Evolutionary conservation across 1,284 basidiomycete genomes (phyloP), one percentile per base, ranked within the genome.

Genomic region (Flammula alnicola): DNA sequence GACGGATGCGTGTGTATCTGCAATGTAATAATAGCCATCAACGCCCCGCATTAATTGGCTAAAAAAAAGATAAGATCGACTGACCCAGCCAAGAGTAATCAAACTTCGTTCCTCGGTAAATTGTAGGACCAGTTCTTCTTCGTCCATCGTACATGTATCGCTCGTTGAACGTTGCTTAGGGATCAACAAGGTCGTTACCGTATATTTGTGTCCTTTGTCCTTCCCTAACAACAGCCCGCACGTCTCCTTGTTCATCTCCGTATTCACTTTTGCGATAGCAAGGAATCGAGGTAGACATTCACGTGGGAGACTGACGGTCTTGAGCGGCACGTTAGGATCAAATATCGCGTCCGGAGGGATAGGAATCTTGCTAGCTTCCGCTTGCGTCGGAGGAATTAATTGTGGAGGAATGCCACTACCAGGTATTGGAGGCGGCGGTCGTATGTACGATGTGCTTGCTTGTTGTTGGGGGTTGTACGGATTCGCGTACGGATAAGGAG

Each of bases 1-100:
- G 91, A 88, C 1, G 93, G 93, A 66, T 95, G 93, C 0, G 93
- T 95, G 70, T 95, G 93, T 56, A 95, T 95, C 91, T 93, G 61
- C 6, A n/a, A n/a, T 42, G 20, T 33, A 37, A 25, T 30, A 14
- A 3, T 32, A 27, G 11, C 5, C 14, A 52, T 29, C n/a, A 16
- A 3, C 11, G 29, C 29, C 27, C 16, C 4, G n/a, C 35, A 27
- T 6, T 5, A n/a, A 52, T 29, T 14, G 14, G 3, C 29, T 43
- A 44, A 33, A 26, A 37, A 47, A 31, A 3, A 48, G 39, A 53
- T 40, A 30, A 42, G 42, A 44, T 37, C 11, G 22, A 78, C 86
- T 60, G 57, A 92, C 90, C 93, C 93, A 95, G 51, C 93, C 93
- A 40, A 96, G 78, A 5, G 91, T 93, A 47, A 95, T 86, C 60